Evolutionary conservation across 768 basidiomycete species (phyloP), one percentile per base, ranked within the genome.

Genomic region (Austroboletus eburneus): DNA sequence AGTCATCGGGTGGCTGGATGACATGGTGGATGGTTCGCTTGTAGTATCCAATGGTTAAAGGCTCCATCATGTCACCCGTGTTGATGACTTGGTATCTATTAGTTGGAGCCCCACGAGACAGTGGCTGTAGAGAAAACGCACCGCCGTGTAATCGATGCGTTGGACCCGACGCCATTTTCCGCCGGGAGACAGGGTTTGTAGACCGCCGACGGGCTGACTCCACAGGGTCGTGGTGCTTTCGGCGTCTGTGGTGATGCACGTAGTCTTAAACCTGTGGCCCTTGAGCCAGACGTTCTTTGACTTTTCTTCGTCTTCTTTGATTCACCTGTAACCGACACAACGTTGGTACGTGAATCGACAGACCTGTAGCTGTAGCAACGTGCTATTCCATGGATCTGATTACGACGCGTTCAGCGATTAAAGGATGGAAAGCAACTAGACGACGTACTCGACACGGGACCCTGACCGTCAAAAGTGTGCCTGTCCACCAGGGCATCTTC

Each of bases 331-430:
- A 54, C 77, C 79, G 16, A 35, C 21, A 8, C 9, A 7, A 10
- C 14, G 9, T 40, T 34, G 20, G 17, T 16, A 23, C 12, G 27
- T 27, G 12, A 30, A 25, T 13, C 4, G 20, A 12, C 32, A 23
- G 38, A 30, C 45, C 8, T 20, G 10, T 32, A 17, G 17, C 32
- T 17, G 9, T 5, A 7, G n/a, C 7, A 5, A 29, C 74, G 34
- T 48, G 79, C 80, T 83, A 83, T 65, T 83, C 80, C 79, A 83
- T 79, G 62, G 77, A 81, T 25, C 80, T 69, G 9, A 77, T 80
- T 82, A 43, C 34, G 34, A 18, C 23, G 34, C 12, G 5, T 17
- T 42, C 17, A 22, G 40, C 21, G 9, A 17, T 17, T 8, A 18
- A 27, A 36, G 9, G 2, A 18, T 9, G 38, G 39, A 22, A 34